Base-by-base conservation (phyloP, 257 asterid genomes). In the Rhazya stricta region DNA sequence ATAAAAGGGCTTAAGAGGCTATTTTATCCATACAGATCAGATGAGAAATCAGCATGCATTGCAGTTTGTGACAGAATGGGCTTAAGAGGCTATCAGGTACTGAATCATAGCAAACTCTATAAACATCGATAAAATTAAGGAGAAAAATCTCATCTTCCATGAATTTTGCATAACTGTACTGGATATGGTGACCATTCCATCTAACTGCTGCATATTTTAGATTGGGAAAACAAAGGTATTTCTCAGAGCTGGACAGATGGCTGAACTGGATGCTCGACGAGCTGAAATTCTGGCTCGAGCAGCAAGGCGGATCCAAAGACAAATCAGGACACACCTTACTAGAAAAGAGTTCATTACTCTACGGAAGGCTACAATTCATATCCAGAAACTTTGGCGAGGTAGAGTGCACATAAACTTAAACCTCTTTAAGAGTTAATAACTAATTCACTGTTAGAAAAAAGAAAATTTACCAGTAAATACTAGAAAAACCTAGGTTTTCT, bases 201-300 rank as follows among this genome's bases (percentile, higher is more conserved):
- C 67, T 62, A 54, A 69, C 54, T 45, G 57, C 65, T 71, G 32
- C 30, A 27, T 50, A 72, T 56, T 76, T 76, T 86, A 94, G 97
- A 90, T 91, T 69, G 98, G 98, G 79, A 94, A 92, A 84, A 86
- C 88, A 81, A 94, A 94, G 87, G 96, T 92, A 34, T 94, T 94
- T 79, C 97, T 94, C 53, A 85, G 98, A 87, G 98, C 98, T 32
- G 98, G 98, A 54, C 97, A 94, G 86, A 94, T 94, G 97, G 98
- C 98, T 42, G 97, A 92, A 76, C 80, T 91, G 84, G 98, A 92
- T 81, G 94, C 97, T 82, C 84, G 97, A 81, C 83, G 97, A 79
- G 89, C 97, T 77, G 97, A 91, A 85, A 82, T 94, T 76, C 80
- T 91, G 78, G 96, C 91, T 77, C 87, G 74, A 78, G 97, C 97